Evolutionary conservation across 345 rosid genomes (phyloP).

Genomic region (Arabis hirsuta): DNA sequence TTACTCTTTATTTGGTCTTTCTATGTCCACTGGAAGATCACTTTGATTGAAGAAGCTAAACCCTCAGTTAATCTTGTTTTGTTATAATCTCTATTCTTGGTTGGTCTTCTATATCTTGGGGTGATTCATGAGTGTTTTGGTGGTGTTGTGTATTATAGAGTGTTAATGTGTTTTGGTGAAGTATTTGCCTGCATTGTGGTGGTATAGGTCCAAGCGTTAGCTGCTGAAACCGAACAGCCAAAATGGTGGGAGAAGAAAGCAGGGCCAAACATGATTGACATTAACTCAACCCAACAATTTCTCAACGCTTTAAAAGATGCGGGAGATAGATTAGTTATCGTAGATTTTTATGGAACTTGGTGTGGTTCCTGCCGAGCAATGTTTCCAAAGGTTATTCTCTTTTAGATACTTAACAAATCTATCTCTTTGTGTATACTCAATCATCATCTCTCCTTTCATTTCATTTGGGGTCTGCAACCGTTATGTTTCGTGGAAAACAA

Average conservation of each 20-base stretch:
- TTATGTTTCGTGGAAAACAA: too few species aligned
- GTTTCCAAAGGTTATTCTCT: constrained; percentile 71
- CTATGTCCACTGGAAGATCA: neutral
- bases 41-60: neutral
- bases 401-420: neutral
- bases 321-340: constrained; percentile 80
- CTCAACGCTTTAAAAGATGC: constrained; percentile 73
- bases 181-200: neutral
- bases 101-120: neutral
- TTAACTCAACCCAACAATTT: constrained; percentile 81
- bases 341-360: constrained; percentile 96
- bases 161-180: neutral
- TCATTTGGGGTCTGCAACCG: too few species aligned
- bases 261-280: constrained; percentile 87
- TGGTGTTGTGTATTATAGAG: neutral
- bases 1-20: constrained; percentile 6
- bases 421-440: too few species aligned
- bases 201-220: constrained; percentile 61
- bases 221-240: constrained; percentile 71
- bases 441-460: too few species aligned
- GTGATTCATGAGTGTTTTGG: neutral
- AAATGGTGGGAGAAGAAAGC: constrained; percentile 96
- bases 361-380: constrained; percentile 94
- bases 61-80: neutral
- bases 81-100: neutral